Evolutionary conservation across 1,284 basidiomycete species (phyloP), one percentile per base, ranked within the genome.

Genomic region (Bjerkandera adusta): DNA sequence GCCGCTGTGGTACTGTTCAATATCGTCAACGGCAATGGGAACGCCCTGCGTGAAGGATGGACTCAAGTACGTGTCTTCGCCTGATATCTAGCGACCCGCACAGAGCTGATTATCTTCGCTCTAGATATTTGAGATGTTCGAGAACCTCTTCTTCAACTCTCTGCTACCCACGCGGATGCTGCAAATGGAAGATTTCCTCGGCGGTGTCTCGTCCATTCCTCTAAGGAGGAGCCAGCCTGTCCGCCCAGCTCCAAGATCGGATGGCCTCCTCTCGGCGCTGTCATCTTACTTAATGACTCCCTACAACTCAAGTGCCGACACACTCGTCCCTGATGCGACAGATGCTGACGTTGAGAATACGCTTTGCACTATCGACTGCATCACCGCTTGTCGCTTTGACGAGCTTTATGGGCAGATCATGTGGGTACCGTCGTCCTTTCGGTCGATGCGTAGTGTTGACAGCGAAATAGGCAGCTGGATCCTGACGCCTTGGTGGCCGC

Each of bases 281-380:
- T 98, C 96, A 1, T 97, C 93, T 1, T 99, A 99, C 66, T 76
- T 99, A 50, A 84, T 99, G 72, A 97, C 95, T 12, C 97, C 97
- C 1, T 98, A 98, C 62, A 78, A 80, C 21, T 67, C 79, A 18
- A 83, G 78, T 57, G 72, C 77, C 5, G 90, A 94, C 21, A 74
- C 80, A 15, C 67, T 85, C 12, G 79, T 92, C 2, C 89, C 92
- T 8, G 85, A 90, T 48, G 89, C 86, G 22, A 92, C 87, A 0
- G 89, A 94, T 21, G 77, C 88, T 22, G 95, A 99, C 58, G 73
- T 98, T 16, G 97, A 99, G 68, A 94, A 87, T 49, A 97, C 96
- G 0, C 73, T 99, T 6, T 95, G 91, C 53, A 90, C 97, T 1
- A 89, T 97, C 38, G 97, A 99, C 64, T 98, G 94, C 62, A 86